Conservation (phyloP, 2,329 filamentous ascomycete species). For the Ophidiomyces ophidiicola region DNA sequence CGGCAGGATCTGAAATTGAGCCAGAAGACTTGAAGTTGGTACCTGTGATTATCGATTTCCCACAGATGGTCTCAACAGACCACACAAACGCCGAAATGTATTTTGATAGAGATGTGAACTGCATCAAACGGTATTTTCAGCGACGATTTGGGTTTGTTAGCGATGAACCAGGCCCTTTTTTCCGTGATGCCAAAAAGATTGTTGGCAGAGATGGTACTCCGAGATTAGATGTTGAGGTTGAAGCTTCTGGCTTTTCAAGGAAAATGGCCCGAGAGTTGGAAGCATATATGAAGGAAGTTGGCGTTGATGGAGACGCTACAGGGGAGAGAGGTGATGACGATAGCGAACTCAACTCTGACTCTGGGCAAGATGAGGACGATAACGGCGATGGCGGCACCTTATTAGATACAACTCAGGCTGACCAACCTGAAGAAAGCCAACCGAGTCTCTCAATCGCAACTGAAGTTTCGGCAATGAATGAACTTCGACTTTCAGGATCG, state of each 20-base stretch:
- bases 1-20: conserved; percentile 19
- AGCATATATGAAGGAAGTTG: conserved; percentile 67
- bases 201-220: conserved; percentile 49
- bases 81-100: conserved; percentile 92
- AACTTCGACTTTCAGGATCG: conserved; percentile 10
- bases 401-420: not conserved
- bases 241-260: conserved; percentile 88
- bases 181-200: conserved; percentile 66
- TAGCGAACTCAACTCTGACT: conserved; percentile 32
- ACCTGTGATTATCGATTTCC: conserved; percentile 91
- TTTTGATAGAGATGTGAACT: conserved; percentile 90
- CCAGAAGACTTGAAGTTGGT: conserved; percentile 44
- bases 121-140: conserved; percentile 88
- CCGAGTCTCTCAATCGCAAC: not conserved
- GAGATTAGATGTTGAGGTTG: conserved; percentile 73
- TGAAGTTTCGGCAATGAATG: conserved; percentile 4
- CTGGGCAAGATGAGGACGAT: conserved; percentile 22
- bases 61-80: conserved; percentile 93
- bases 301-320: conserved; percentile 43
- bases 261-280: conserved; percentile 95
- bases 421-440: conserved; percentile 2
- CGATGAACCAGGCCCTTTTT: conserved; percentile 72
- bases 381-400: conserved; percentile 11
- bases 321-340: conserved; percentile 24
- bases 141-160: conserved; percentile 77